Evolutionary conservation across 1,284 basidiomycete species (phyloP).

Genomic region (Puccinia triticina): DNA sequence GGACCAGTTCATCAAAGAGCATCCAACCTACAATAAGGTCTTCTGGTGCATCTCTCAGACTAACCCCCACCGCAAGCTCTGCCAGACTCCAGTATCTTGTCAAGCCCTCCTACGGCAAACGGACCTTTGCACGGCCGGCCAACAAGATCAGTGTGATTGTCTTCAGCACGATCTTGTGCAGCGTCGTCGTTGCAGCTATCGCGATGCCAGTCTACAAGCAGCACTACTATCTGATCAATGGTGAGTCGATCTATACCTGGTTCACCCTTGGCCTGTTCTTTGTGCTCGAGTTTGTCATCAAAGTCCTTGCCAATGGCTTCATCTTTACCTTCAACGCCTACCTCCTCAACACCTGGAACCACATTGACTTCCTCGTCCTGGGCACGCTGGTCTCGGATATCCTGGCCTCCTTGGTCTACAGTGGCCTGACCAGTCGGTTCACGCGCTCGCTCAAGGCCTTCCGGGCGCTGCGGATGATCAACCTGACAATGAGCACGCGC

Average conservation of each 20-base stretch:
- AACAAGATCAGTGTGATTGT: slow-evolving; percentile 68
- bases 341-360: slow-evolving; percentile 86
- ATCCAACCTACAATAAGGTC: slow-evolving; percentile 87
- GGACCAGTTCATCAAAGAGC: slow-evolving; percentile 82
- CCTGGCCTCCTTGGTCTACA: slow-evolving; percentile 67
- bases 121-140: slow-evolving; percentile 30
- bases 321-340: slow-evolving; percentile 80
- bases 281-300: too few relatives aligned
- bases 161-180: slow-evolving; percentile 77
- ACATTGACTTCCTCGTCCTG: slow-evolving; percentile 86
- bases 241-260: slow-evolving; percentile 42
- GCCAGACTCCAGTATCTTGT: too few relatives aligned
- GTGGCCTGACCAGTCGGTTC: slow-evolving; percentile 74
- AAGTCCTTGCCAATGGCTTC: slow-evolving; percentile 86
- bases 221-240: slow-evolving; percentile 56
- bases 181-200: slow-evolving; percentile 79
- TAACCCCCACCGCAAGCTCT: too few relatives aligned
- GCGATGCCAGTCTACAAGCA: slow-evolving; percentile 86
- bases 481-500: slow-evolving; percentile 81
- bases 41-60: too few relatives aligned
- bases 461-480: slow-evolving; percentile 85
- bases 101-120: slow-evolving; percentile 71
- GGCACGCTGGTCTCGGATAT: slow-evolving; percentile 75
- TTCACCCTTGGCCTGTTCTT: slow-evolving; percentile 68
- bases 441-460: slow-evolving; percentile 87